These are phyloP conservation scores for Talaromyces liani DNA, from an alignment of 495 filamentous ascomycete genomes.

Conservation along the genomic window DNA sequence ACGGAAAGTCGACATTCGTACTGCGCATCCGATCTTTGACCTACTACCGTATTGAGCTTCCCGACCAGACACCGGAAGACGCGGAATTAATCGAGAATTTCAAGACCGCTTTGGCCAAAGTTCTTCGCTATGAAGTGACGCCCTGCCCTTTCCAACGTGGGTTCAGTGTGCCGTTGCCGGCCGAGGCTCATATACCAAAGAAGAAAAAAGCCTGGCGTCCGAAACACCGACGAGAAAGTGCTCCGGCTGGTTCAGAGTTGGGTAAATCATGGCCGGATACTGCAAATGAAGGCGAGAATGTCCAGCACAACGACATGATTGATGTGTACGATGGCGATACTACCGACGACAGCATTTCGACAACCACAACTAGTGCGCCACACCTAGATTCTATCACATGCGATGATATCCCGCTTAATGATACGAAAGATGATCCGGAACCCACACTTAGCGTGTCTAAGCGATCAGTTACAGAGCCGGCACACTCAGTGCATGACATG, in stretches of 20 bases:
- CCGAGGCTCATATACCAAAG: constrained; percentile 55
- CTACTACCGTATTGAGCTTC: constrained; percentile 86
- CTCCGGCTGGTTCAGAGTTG: constrained; percentile 3
- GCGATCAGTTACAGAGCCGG: constrained; percentile 29
- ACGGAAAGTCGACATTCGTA: constrained; percentile 75
- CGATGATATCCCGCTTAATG: constrained; percentile 16
- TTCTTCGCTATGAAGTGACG: constrained; percentile 80
- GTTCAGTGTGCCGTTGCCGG: constrained; percentile 70
- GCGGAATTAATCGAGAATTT: constrained; percentile 51
- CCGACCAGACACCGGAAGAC: constrained; percentile 53
- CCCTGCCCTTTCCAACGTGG: constrained; percentile 74
- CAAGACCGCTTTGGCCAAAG: constrained; percentile 57
- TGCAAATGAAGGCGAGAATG: constrained; percentile 29
- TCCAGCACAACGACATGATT: background rate
- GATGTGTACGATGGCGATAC: constrained; percentile 21
- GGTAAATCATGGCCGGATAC: background rate
- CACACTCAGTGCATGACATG: constrained; percentile 37
- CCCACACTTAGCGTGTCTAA: background rate
- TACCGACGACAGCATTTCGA: constrained; percentile 31
- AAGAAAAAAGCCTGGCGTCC: constrained; percentile 67
- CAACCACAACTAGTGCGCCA: constrained; percentile 12
- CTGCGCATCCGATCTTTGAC: constrained; percentile 69
- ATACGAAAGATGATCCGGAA: constrained; percentile 12
- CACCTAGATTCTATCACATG: constrained; percentile 17
- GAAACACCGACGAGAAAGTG: constrained; percentile 41